Evolutionary conservation across 208 protist genomes (phyloP), one percentile per base, ranked within the genome.

Genomic region (Leishmania gerbilli): DNA sequence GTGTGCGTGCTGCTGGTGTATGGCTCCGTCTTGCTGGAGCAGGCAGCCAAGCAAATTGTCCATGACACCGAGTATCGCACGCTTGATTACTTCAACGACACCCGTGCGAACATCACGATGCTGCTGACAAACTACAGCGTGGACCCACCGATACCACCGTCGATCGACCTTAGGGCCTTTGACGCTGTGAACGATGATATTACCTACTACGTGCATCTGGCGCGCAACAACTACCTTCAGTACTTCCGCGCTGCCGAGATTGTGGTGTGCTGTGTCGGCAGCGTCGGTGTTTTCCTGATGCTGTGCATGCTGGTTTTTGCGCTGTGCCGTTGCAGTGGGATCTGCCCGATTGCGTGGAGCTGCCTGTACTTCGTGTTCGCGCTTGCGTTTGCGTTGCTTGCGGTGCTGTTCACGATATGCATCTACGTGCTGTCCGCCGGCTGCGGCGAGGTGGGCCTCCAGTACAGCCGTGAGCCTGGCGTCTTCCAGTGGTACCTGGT

Each of bases 401-500:
- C 84, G 37, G 77, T 96, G 51, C 60, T 94, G 47, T 90, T 96
- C 77, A 88, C 91, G 21, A 79, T 93, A 0, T n/a, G 82, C 58
- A 84, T 88, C 49, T 93, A 92, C 79, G 82, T 77, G 21, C 47
- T 86, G 71, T 89, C 72, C 47, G 83, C 86, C 24, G 71, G 49
- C n/a, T 93, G 87, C 76, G 93, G 90, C 24, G 93, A 96, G 85
- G 76, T 95, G 74, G 69, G 76, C 19, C 78, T 87, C 42, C 93
- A 96, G 82, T 88, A 91, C 82, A 79, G 77, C 60, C 93, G 93
- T 56, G 84, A 88, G 81, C 89, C 93, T 1, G 93, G 93, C 65
- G 47, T 96, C 34, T 84, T 95, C 47, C 93, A 96, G 86, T 96
- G 90, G 89, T 93, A 91, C 78, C 67, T 90, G n/a, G 89, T 95